phyloP scores from a whole-genome alignment of 108 stramenopile species.

The Pseudonitzschia pungens region DNA sequence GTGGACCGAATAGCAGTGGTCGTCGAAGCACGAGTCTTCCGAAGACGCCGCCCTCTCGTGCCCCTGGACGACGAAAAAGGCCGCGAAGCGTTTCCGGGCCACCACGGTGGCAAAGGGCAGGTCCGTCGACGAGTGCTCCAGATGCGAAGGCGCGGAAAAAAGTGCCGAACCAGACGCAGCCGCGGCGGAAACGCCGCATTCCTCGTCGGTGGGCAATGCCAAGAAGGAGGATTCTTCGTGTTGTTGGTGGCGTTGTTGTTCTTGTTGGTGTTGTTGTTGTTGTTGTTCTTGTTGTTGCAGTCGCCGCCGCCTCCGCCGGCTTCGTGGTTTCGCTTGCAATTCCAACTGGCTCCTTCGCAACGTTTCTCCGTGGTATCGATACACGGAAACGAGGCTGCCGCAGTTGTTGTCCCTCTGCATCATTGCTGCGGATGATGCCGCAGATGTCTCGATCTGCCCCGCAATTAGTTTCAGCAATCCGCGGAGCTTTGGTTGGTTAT shows the following conservation, averaged over 20 bases:
- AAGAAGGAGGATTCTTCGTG: neutral
- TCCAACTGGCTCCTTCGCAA: neutral
- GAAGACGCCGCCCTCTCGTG: neutral
- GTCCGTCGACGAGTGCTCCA: neutral
- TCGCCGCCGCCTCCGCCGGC: neutral
- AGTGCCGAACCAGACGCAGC: neutral
- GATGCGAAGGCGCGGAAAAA: too few relatives aligned
- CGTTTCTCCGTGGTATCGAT: neutral
- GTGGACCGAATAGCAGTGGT: constrained; percentile 21
- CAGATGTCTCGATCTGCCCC: neutral
- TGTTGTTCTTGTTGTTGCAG: neutral
- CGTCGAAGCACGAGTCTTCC: neutral
- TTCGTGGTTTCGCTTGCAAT: neutral
- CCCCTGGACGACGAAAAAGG: constrained; percentile 33
- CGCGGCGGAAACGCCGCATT: neutral
- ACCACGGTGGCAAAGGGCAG: constrained; percentile 18
- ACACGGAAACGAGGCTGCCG: neutral
- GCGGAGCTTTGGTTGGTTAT: neutral
- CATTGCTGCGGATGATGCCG: neutral
- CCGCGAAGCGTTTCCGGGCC: constrained; percentile 16
- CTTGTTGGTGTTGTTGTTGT: neutral
- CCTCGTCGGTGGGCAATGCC: neutral
- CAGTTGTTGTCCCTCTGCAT: neutral
- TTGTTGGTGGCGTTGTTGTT: neutral
- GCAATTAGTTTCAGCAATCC: constrained; percentile 5